These are phyloP conservation scores for Yamadazyma triangularis DNA, from an alignment of 1,139 yeast genomes.

Conservation along the genomic window DNA sequence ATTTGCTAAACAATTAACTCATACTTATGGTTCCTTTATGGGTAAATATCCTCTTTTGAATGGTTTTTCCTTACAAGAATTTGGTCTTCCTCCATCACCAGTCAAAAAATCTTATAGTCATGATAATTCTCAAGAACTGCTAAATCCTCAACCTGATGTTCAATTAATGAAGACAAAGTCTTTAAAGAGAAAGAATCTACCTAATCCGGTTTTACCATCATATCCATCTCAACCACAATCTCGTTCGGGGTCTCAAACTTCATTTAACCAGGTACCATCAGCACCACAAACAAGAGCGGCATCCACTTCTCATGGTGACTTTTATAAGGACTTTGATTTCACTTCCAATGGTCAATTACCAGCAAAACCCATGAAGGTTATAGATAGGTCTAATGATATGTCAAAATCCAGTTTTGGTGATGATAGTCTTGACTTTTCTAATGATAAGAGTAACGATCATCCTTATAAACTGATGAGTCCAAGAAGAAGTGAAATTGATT, in stretches of 20 bases:
- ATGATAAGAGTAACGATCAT: constrained; percentile 2
- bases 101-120: constrained; percentile 12
- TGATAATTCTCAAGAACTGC: constrained; percentile 11
- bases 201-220: constrained; percentile 21
- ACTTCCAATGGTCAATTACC: constrained; percentile 43
- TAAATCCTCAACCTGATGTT: constrained; percentile 22
- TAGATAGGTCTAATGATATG: constrained; percentile 15
- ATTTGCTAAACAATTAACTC: constrained; percentile 60
- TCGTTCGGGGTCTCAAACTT: constrained; percentile 8
- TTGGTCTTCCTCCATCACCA: constrained; percentile 31
- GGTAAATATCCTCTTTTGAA: constrained; percentile 59
- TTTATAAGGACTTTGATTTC: constrained; percentile 36
- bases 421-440: background rate
- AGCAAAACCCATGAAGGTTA: constrained; percentile 38
- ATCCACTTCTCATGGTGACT: constrained; percentile 8
- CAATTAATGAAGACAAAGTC: constrained; percentile 23
- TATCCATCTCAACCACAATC: constrained; percentile 15
- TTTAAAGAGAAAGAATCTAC: constrained; percentile 22
- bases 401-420: constrained; percentile 12
- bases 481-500: constrained; percentile 15
- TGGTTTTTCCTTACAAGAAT: constrained; percentile 33
- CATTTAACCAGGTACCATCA: constrained; percentile 5
- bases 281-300: constrained; percentile 2
- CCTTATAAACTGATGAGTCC: constrained; percentile 6
- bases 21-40: constrained; percentile 63